These are phyloP conservation scores for Salvia rosmarinus DNA, from an alignment of 257 asterid species.

Conservation along the genomic window DNA sequence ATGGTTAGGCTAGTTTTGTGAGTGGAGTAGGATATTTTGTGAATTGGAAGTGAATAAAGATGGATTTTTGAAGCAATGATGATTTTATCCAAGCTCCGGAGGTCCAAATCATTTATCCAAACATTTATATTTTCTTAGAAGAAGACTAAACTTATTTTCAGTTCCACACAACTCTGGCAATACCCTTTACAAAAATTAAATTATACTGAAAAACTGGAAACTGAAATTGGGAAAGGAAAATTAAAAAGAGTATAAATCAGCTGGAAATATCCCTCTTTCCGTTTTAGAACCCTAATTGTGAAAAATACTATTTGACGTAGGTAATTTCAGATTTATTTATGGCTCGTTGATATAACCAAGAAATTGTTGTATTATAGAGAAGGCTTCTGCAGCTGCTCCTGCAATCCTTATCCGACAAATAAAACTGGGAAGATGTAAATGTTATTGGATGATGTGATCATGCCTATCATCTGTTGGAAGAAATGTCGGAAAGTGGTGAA, in stretches of 20 bases:
- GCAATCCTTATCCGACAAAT: not conserved
- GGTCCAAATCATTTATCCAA: too few species aligned
- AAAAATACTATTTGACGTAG: not conserved
- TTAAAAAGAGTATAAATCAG: too few species aligned
- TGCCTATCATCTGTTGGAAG: not conserved
- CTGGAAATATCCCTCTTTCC: too few species aligned
- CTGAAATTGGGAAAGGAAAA: too few species aligned
- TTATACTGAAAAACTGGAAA: too few species aligned
- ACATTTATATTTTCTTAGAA: too few species aligned
- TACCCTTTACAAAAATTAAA: too few species aligned
- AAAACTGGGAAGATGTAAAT: not conserved
- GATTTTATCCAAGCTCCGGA: too few species aligned
- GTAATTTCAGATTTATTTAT: not conserved
- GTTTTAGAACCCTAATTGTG: too few species aligned
- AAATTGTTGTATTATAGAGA: not conserved
- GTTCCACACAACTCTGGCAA: too few species aligned
- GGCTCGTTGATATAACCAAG: not conserved
- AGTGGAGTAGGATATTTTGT: not conserved
- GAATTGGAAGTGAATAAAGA: constrained; percentile 19
- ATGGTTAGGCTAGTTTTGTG: constrained; percentile 3
- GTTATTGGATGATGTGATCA: not conserved
- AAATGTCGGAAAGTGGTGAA: not conserved
- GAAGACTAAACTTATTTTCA: too few species aligned
- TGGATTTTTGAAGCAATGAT: too few species aligned
- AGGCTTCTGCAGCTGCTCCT: not conserved